phyloP scores from a whole-genome alignment of 2,329 filamentous ascomycete genomes.

The Cryphonectria carpinicola region DNA sequence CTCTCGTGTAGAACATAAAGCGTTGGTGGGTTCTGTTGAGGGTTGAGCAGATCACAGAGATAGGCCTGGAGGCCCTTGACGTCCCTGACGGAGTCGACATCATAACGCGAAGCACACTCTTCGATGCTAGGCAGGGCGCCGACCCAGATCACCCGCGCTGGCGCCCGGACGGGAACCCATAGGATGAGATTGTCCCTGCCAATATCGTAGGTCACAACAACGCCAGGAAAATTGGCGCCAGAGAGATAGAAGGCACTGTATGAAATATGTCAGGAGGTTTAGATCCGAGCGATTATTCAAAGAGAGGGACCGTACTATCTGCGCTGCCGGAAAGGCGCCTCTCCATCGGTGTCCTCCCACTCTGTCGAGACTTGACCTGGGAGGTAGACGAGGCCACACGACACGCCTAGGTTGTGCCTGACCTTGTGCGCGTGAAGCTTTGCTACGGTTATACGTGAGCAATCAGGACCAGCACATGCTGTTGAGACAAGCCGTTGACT shows the following conservation, averaged over 20 bases:
- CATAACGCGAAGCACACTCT: slow-evolving; percentile 64
- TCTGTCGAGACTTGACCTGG: slow-evolving; percentile 54
- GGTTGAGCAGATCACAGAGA: slow-evolving; percentile 51
- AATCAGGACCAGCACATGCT: neutral
- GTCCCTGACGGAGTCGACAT: slow-evolving; percentile 74
- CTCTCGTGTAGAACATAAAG: slow-evolving; percentile 49
- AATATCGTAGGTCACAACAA: slow-evolving; percentile 61
- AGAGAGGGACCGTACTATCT: slow-evolving; percentile 54
- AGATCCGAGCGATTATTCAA: neutral
- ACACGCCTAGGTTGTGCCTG: slow-evolving; percentile 52
- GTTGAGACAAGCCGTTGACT: slow-evolving; percentile 21
- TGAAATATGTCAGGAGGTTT: neutral
- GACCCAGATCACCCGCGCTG: slow-evolving; percentile 64
- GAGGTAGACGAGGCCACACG: slow-evolving; percentile 59
- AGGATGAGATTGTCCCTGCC: slow-evolving; percentile 66
- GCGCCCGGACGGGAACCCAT: slow-evolving; percentile 73
- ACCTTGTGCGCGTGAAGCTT: slow-evolving; percentile 63
- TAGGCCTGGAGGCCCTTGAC: slow-evolving; percentile 52
- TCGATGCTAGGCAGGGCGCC: slow-evolving; percentile 63
- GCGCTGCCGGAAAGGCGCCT: slow-evolving; percentile 58
- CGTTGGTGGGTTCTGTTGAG: slow-evolving; percentile 38
- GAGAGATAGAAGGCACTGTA: slow-evolving; percentile 62
- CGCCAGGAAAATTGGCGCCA: slow-evolving; percentile 58
- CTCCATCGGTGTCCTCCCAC: slow-evolving; percentile 65
- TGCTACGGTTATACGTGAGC: slow-evolving; percentile 41